A percentile compares a stretch with the other conserved stretches of the same genome.
Conservation (phyloP, 805 yeast genomes). For the Candida adriatica region DNA sequence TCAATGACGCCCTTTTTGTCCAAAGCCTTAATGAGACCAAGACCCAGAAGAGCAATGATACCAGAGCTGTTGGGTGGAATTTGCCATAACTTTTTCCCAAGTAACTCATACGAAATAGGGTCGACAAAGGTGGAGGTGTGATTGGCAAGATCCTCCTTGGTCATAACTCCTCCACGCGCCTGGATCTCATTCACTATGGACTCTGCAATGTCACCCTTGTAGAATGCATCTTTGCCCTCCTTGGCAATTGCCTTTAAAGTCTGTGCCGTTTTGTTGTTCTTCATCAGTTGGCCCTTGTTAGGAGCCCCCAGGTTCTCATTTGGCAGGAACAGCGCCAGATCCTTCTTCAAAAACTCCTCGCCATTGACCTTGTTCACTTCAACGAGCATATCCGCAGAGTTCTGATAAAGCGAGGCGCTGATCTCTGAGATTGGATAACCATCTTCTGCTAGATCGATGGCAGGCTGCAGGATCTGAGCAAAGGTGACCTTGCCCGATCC, state of each 20-base stretch:
- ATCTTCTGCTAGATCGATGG: slow-evolving; percentile 59
- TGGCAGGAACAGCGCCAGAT: slow-evolving; percentile 30
- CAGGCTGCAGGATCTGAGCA: slow-evolving; percentile 53
- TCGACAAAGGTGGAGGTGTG: slow-evolving; percentile 61
- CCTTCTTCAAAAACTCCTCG: slow-evolving; percentile 25
- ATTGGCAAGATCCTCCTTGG: slow-evolving; percentile 44
- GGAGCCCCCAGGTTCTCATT: slow-evolving; percentile 40
- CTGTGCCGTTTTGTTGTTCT: slow-evolving; percentile 45
- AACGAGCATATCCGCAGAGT: slow-evolving; percentile 32
- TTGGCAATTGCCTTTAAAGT: slow-evolving; percentile 45
- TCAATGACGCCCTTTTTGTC: slow-evolving; percentile 39
- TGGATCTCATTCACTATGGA: slow-evolving; percentile 50
- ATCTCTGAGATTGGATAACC: slow-evolving; percentile 63
- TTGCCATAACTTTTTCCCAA: slow-evolving; percentile 62
- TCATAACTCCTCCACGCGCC: slow-evolving; percentile 48
- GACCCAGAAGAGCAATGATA: slow-evolving; percentile 61
- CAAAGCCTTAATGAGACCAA: slow-evolving; percentile 58
- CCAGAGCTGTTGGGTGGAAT: slow-evolving; percentile 86
- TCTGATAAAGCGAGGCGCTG: slow-evolving; percentile 44
- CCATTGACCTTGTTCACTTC: slow-evolving; percentile 26
- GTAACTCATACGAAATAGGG: slow-evolving; percentile 49
- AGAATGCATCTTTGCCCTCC: slow-evolving; percentile 59
- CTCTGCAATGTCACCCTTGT: slow-evolving; percentile 63
- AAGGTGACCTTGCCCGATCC: slow-evolving; percentile 63
- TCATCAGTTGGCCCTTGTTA: slow-evolving; percentile 47